phyloP scores from a whole-genome alignment of 2,329 filamentous ascomycete species.

The Aspergillus quadrilineatus region DNA sequence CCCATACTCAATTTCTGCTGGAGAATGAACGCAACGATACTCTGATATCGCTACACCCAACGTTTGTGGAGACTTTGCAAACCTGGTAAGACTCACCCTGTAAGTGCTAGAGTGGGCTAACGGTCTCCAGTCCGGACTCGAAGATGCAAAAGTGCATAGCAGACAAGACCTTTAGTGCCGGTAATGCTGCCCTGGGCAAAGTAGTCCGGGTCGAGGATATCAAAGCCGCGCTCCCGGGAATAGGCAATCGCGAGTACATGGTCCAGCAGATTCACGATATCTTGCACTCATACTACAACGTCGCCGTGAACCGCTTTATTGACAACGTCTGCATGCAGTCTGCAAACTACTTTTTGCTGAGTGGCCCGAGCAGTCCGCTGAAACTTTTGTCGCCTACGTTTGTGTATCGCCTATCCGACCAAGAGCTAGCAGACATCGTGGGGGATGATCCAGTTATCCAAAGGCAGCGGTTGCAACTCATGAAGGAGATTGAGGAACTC shows the following conservation, averaged over 20 bases:
- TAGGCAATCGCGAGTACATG: slow-evolving; percentile 20
- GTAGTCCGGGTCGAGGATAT: slow-evolving; percentile 11
- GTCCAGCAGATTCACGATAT: slow-evolving; percentile 59
- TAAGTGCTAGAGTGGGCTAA: not conserved
- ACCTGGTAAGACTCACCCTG: not conserved
- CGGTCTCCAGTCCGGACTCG: not conserved
- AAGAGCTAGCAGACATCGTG: slow-evolving; percentile 57
- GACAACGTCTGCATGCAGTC: slow-evolving; percentile 63
- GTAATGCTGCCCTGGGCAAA: not conserved
- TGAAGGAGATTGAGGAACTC: slow-evolving; percentile 48
- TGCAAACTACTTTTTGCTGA: slow-evolving; percentile 55
- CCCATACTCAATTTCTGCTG: slow-evolving; percentile 50
- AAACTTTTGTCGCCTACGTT: slow-evolving; percentile 53
- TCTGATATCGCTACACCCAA: slow-evolving; percentile 52
- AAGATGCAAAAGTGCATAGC: not conserved
- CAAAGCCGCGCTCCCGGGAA: not conserved
- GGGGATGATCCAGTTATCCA: slow-evolving; percentile 53
- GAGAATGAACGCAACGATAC: slow-evolving; percentile 49
- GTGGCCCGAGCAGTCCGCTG: slow-evolving; percentile 52
- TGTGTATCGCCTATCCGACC: slow-evolving; percentile 48
- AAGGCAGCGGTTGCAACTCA: slow-evolving; percentile 46
- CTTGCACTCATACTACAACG: slow-evolving; percentile 61
- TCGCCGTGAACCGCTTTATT: slow-evolving; percentile 61
- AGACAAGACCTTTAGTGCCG: not conserved
- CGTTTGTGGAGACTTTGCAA: slow-evolving; percentile 51